A percentile compares a stretch with the other conserved stretches of the same genome.
Evolutionary conservation across 129 eudicot species (phyloP).

Genomic region (Calendula officinalis): DNA sequence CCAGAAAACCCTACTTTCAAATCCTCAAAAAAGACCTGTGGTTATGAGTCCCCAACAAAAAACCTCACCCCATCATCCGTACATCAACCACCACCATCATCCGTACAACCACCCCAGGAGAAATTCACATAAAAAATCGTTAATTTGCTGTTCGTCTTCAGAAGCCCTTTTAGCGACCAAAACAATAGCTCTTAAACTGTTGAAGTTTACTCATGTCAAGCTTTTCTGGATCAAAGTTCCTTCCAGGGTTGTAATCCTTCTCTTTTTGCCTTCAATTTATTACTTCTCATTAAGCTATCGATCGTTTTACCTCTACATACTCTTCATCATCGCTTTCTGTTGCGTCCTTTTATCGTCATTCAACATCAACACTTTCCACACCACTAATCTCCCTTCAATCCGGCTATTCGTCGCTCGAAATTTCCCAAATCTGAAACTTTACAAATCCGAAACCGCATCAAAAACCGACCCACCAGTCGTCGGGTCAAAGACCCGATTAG

Average conservation of each 20-base stretch:
- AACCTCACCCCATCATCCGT: slow-evolving; percentile 11
- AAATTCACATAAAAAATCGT: slow-evolving; percentile 26
- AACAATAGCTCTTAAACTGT: slow-evolving; percentile 38
- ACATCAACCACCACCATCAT: no score
- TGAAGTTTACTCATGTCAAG: slow-evolving; percentile 41
- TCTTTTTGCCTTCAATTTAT: slow-evolving; percentile 61
- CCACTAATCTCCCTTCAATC: slow-evolving; percentile 27
- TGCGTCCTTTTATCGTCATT: slow-evolving; percentile 36
- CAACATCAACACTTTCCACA: slow-evolving; percentile 21
- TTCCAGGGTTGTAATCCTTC: slow-evolving; percentile 46
- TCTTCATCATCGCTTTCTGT: slow-evolving; percentile 44
- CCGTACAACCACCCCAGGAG: slow-evolving; percentile 10
- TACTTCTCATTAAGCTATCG: slow-evolving; percentile 42
- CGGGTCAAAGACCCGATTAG: slow-evolving; percentile 50
- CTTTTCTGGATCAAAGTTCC: slow-evolving; percentile 49
- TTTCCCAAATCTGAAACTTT: slow-evolving; percentile 38
- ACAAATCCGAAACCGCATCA: slow-evolving; percentile 24
- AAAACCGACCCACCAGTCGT: slow-evolving; percentile 45
- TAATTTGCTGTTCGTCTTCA: slow-evolving; percentile 40
- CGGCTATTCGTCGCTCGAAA: slow-evolving; percentile 38
- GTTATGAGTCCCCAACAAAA: slow-evolving; percentile 36
- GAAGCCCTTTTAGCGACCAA: slow-evolving; percentile 59
- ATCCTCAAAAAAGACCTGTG: slow-evolving; percentile 28
- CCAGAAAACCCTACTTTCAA: slow-evolving; percentile 22
- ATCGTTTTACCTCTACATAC: slow-evolving; percentile 36